Evolutionary conservation across 306 rosid species (phyloP).

Genomic region (Heteromeles arbutifolia): DNA sequence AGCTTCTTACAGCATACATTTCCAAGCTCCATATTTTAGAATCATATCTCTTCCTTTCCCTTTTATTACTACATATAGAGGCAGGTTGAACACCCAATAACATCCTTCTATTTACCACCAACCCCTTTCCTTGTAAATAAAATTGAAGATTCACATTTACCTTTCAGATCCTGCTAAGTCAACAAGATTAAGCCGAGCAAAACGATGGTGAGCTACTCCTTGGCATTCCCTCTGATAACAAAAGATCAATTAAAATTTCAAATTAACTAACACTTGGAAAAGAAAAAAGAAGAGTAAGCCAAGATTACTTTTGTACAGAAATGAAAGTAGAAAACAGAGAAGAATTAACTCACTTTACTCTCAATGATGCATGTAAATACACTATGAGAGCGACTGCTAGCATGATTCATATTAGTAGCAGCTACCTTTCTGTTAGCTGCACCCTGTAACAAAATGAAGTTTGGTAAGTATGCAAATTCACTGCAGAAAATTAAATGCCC

Average conservation of each 20-base stretch:
- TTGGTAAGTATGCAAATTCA: neutral
- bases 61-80: neutral
- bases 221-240: conserved; percentile 89
- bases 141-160: conserved; percentile 32
- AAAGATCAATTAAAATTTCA: conserved; percentile 6
- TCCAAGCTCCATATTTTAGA: neutral
- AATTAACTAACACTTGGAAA: conserved; percentile 12
- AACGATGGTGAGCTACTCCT: conserved; percentile 89
- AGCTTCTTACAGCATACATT: neutral
- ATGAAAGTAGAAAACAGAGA: neutral
- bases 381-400: conserved; percentile 98
- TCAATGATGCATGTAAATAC: conserved; percentile 94
- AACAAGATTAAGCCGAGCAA: conserved; percentile 93
- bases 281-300: neutral
- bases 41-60: neutral
- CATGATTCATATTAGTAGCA: conserved; percentile 94
- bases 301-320: neutral
- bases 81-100: neutral
- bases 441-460: conserved; percentile 48
- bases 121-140: neutral
- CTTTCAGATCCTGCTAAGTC: conserved; percentile 99
- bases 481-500: neutral
- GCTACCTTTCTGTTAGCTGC: conserved; percentile 94
- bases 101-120: neutral
- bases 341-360: conserved; percentile 57